Evolutionary conservation across 1,284 basidiomycete species (phyloP), one percentile per base, ranked within the genome.

Genomic region (Rhodotorula sp.): DNA sequence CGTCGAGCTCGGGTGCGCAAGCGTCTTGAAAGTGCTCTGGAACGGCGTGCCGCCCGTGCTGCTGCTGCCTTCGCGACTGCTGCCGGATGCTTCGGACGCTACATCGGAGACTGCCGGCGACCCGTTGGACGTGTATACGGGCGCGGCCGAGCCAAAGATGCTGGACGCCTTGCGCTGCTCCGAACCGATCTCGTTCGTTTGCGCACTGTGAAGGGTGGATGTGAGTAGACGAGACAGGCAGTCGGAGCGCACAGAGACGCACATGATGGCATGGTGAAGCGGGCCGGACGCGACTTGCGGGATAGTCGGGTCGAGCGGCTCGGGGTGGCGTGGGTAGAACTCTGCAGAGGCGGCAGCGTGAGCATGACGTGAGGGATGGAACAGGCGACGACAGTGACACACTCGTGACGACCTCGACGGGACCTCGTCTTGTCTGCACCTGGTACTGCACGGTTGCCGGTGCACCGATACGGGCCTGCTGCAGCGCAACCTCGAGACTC

Each of bases 21-120:
- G 72, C 8, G 71, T 72, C 77, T 77, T 77, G 71, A 75, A 77
- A 21, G 78, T 78, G 60, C 75, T 76, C 41, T 68, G 73, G 68
- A 74, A 76, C 23, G 62, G 54, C 58, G 56, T 52, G 7, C 34
- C 27, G 21, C 16, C 58, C 19, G 57, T 45, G 45, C 44, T 10
- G 48, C 58, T 57, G 48, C 53, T 34, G 16, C 49, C 62, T 44
- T 46, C 34, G 17, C 62, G 49, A 46, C 44, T 45, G 46, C 25
- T 27, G 44, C 54, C 48, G 46, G 68, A 64, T 34, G 57, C 63
- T 44, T 52, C 55, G 56, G 70, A 67, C 8, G n/a, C 60, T 50
- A 25, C 60, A 25, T 66, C 68, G 14, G 71, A 75, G 21, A 59
- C 34, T 19, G 66, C 55, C 9, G 73, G 68, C 16, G 75, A 72